These are phyloP conservation scores for Kuraishia floccosa DNA, from an alignment of 805 yeast species.

Conservation along the genomic window DNA sequence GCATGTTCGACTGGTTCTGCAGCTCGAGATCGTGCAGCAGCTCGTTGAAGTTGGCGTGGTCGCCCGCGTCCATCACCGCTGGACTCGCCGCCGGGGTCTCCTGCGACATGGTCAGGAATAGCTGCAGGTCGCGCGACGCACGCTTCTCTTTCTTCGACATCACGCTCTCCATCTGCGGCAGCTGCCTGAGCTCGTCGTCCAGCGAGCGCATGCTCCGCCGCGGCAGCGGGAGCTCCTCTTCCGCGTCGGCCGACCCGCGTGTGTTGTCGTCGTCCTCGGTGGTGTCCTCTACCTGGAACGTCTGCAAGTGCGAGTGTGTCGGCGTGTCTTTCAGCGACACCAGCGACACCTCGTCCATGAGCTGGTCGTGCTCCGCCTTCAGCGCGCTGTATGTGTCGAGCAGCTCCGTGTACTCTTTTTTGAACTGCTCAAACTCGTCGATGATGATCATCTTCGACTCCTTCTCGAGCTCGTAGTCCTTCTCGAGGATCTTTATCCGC, in stretches of 20 bases:
- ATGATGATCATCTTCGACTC: conserved; percentile 39
- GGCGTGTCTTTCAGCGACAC: background rate
- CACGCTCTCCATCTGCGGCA: background rate
- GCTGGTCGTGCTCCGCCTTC: conserved; percentile 16
- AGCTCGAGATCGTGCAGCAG: conserved; percentile 2
- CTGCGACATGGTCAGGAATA: background rate
- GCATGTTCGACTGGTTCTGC: conserved; percentile 4
- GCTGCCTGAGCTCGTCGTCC: background rate
- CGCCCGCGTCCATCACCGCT: too few relatives aligned
- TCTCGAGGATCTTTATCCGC: conserved; percentile 25
- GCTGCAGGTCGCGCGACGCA: too few relatives aligned
- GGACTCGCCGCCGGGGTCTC: too few relatives aligned
- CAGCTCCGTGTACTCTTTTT: conserved; percentile 20
- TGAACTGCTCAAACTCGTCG: conserved; percentile 40
- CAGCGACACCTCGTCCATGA: conserved; percentile 3
- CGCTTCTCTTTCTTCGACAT: background rate
- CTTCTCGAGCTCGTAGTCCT: conserved; percentile 40
- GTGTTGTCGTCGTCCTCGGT: background rate
- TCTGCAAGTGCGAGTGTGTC: background rate
- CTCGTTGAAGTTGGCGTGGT: background rate
- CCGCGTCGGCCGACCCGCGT: background rate
- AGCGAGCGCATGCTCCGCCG: background rate
- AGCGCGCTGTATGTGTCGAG: conserved; percentile 14
- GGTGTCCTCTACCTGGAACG: background rate
- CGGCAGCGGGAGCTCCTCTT: background rate